Evolutionary conservation across 2,329 filamentous ascomycete species (phyloP).

Genomic region (Fusarium staphyleae): DNA sequence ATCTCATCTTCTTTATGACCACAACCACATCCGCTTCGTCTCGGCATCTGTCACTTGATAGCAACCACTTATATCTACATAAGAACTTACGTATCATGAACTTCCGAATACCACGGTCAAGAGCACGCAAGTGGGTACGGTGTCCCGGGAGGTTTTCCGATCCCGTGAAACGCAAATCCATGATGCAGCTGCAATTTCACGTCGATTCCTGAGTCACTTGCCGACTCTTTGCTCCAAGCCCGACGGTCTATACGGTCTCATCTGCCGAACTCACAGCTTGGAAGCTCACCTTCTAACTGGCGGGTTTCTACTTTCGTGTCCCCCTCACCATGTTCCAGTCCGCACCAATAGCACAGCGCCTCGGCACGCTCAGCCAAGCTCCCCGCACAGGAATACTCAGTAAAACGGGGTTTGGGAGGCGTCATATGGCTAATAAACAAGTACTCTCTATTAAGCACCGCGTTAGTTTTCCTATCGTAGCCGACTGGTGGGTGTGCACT

Average conservation of each 20-base stretch:
- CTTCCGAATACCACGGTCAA: constrained; percentile 3
- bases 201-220: constrained; percentile 26
- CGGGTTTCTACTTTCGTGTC: constrained; percentile 14
- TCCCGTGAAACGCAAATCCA: constrained; percentile 10
- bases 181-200: not conserved
- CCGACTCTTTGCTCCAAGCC: constrained; percentile 16
- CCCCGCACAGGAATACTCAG: constrained; percentile 24
- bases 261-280: constrained; percentile 28
- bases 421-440: constrained; percentile 28
- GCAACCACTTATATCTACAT: not conserved
- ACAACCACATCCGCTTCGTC: constrained; percentile 15
- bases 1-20: constrained; percentile 19
- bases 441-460: constrained; percentile 17
- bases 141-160: constrained; percentile 23
- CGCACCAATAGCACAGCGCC: constrained; percentile 36
- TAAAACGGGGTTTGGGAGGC: constrained; percentile 10
- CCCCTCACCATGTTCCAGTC: constrained; percentile 16
- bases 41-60: not conserved
- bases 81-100: constrained; percentile 1
- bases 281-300: constrained; percentile 1
- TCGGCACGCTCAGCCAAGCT: constrained; percentile 32
- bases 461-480: constrained; percentile 39
- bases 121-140: constrained; percentile 28
- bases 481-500: constrained; percentile 33
- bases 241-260: constrained; percentile 30